Evolutionary conservation across 2,329 filamentous ascomycete species (phyloP), one percentile per base, ranked within the genome.

Genomic region (Periglandula ipomoeae): DNA sequence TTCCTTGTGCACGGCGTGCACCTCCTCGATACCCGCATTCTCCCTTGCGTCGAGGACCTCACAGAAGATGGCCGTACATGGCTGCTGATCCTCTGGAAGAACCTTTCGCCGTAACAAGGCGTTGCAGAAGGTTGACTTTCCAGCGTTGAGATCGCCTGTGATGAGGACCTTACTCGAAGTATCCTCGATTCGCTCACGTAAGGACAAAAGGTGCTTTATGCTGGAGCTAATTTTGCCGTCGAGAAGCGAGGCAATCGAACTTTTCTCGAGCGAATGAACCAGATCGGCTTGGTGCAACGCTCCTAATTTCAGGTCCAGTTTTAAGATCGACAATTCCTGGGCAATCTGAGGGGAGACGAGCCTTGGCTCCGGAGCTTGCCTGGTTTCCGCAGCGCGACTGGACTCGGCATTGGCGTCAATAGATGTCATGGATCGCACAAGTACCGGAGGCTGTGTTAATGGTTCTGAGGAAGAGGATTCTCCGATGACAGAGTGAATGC

Each of bases 41-140:
- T 96, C 89, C 55, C 88, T 81, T 5, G 87, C 86, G 66, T 98
- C 90, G 50, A 98, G 69, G 2, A 98, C 93, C 64, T 98, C 93
- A 64, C 93, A 98, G 69, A 98, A 98, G 50, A 98, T 95, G 67
- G 89, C 93, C 2, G 93, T 98, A 67, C 93, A 98, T 2, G 93
- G 93, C 63, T 97, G 93, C 65, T 98, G 91, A 59, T 98, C 93
- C 67, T 97, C 93, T 0, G 93, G 93, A 4, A 98, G 70, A 24
- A 98, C 80, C 67, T 97, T 97, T 53, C 90, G 82, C 52, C 93
- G 84, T 37, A 98, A 70, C 2, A 98, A 73, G n/a, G 93, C 93
- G 66, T 98, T 98, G 71, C 93, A 98, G 60, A 98, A 98, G 1
- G 93, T 98, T 4, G 93, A 98, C 64, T 98, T 98, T 61, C 93